These are phyloP conservation scores for Auxenochlorella pyrenoidosa DNA, from an alignment of 139 green algal genomes.

Conservation along the genomic window DNA sequence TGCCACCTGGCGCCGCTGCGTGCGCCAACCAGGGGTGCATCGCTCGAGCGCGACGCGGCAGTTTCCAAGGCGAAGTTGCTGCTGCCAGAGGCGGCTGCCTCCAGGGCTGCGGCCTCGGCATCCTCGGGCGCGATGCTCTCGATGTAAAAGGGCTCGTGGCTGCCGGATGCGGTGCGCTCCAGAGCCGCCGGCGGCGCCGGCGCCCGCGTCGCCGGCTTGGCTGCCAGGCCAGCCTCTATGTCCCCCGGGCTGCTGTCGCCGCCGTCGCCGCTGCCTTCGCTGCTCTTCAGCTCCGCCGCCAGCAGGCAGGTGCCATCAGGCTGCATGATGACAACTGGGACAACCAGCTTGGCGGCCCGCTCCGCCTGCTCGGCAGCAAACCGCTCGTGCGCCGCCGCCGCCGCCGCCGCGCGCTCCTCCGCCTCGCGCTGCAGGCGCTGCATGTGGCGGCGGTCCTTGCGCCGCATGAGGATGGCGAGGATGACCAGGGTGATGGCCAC, in stretches of 20 bases:
- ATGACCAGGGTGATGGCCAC: not conserved
- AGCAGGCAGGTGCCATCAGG: not conserved
- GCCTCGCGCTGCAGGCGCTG: not conserved
- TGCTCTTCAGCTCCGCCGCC: not conserved
- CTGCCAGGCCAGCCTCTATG: not conserved
- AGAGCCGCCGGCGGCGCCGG: not conserved
- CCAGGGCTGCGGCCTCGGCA: too few species aligned
- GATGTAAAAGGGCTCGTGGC: too few species aligned
- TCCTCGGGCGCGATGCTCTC: too few species aligned
- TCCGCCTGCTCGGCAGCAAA: not conserved
- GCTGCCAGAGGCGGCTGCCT: too few species aligned
- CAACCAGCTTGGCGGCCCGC: not conserved
- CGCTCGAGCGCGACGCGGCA: too few species aligned
- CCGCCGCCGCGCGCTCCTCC: not conserved
- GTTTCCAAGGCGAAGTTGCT: too few species aligned
- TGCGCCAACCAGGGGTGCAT: too few species aligned
- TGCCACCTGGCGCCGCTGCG: too few species aligned
- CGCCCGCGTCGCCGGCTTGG: not conserved
- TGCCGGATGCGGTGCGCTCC: too few species aligned
- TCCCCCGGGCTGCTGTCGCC: not conserved
- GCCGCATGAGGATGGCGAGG: not conserved
- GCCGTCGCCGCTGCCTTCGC: not conserved
- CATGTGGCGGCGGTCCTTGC: constrained; percentile 6
- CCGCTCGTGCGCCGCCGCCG: not conserved
- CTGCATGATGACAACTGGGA: constrained; percentile 19